phyloP scores from a whole-genome alignment of 371 early-diverging fungal species.

The Mucor velutinosus region DNA sequence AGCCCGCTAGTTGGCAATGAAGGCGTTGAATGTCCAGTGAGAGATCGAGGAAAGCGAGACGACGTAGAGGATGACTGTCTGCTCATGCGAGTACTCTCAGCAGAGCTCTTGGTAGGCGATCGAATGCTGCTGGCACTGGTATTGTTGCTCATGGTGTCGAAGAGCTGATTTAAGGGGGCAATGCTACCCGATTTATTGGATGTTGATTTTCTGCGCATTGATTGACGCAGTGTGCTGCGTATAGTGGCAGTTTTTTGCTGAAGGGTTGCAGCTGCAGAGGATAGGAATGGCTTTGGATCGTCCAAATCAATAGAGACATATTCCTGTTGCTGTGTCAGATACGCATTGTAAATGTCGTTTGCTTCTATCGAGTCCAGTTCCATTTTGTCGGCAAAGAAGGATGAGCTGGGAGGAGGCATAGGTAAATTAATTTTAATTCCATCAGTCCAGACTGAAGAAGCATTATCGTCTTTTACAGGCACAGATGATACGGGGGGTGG shows the following conservation, averaged over 20 bases:
- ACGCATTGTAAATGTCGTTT: conserved; percentile 30
- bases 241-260: conserved; percentile 33
- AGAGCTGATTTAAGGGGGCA: conserved; percentile 8
- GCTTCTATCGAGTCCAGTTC: conserved; percentile 42
- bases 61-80: conserved; percentile 21
- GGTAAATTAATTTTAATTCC: conserved; percentile 19
- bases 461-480: neutral
- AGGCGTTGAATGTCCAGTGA: conserved; percentile 9
- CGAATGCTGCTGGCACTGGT: conserved; percentile 4
- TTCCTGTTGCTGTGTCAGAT: conserved; percentile 19
- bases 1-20: neutral
- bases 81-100: conserved; percentile 11
- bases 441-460: conserved; percentile 2
- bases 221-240: conserved; percentile 32
- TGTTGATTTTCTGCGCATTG: conserved; percentile 36
- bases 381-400: conserved; percentile 48
- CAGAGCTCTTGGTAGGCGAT: conserved; percentile 2
- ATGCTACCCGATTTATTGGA: conserved; percentile 5
- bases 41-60: conserved; percentile 8
- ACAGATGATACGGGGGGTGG: neutral
- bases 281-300: conserved; percentile 1
- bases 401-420: conserved; percentile 30
- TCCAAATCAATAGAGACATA: conserved; percentile 18
- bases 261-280: conserved; percentile 19
- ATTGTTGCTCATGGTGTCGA: conserved; percentile 2